Evolutionary conservation across 192 early-diverging fungal genomes (phyloP), one percentile per base, ranked within the genome.

Genomic region (Coemansia sp.): DNA sequence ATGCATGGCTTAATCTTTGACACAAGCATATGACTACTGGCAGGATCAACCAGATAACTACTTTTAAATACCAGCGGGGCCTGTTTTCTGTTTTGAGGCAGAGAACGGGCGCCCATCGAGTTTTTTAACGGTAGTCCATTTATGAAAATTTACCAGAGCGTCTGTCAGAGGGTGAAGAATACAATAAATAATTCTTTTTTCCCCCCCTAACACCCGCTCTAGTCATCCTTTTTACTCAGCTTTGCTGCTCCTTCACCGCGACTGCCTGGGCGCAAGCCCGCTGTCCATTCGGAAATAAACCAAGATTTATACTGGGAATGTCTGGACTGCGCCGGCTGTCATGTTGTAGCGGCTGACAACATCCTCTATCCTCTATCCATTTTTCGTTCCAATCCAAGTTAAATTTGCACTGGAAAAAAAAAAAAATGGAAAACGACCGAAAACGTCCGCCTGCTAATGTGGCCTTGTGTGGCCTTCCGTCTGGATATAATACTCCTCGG

Each of bases 1-100:
- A 88, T 87, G 86, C 87, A 88, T 87, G 86, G 87, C 86, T 89
- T 89, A 89, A 89, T 89, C 85, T 87, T 88, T 87, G 85, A 89
- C 85, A 86, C 85, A 89, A 87, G 87, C 86, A 87, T 86, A 86
- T 89, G 85, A 87, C 85, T 89, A 89, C 88, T 89, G 86, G 88
- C 86, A 87, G 85, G 88, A 89, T 89, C 86, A 89, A 89, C 88
- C 88, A 87, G 88, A 84, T 87, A 88, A 43, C 66, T 74, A 74
- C 65, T 69, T 36, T 37, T 7, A 46, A 46, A 15, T 56, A 13
- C 54, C 22, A 22, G 54, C 9, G 51, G 15, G 6, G 5, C 15
- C 54, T 0, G 7, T 37, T 8, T 36, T n/a, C n/a, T n/a, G n/a
- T n/a, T n/a, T n/a, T n/a, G n/a, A n/a, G n/a, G n/a, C 36, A 5